A percentile compares a stretch with the other conserved stretches of the same genome.
Evolutionary conservation across 306 rosid genomes (phyloP).

Genomic region (Chamaecrista fasciculata): DNA sequence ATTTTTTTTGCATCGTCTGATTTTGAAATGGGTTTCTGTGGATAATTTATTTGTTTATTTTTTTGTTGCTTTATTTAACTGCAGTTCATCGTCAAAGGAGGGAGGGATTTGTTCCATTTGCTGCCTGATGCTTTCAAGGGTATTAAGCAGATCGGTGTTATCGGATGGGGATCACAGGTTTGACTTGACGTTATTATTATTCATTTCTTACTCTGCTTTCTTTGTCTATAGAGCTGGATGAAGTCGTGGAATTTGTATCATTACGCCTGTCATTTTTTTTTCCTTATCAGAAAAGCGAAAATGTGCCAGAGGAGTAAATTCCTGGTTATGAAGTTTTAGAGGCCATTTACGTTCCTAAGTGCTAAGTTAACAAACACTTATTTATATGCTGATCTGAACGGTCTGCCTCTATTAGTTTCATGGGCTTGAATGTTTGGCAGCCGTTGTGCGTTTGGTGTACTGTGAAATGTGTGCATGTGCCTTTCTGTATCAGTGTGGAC

Average conservation of each 20-base stretch:
- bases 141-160: constrained; percentile 93
- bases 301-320: too few species aligned
- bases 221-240: background rate
- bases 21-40: background rate
- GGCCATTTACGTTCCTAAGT: background rate
- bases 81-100: constrained; percentile 87
- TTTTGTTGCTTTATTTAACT: constrained; percentile 20
- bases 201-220: background rate
- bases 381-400: background rate
- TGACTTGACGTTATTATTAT: background rate
- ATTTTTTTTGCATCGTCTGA: background rate
- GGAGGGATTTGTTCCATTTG: constrained; percentile 83
- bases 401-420: background rate
- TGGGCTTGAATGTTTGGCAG: background rate
- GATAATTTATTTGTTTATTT: background rate
- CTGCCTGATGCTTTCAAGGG: constrained; percentile 91
- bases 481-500: background rate
- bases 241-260: background rate
- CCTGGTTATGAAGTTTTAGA: background rate
- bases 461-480: constrained; percentile 10
- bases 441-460: background rate
- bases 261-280: background rate
- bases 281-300: too few species aligned
- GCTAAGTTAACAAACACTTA: too few species aligned
- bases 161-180: constrained; percentile 99